Percentiles rank a stretch among this genome's conserved stretches.
Conservation (phyloP, 192 early-diverging fungal species). For the Backusella liffmaniae region DNA sequence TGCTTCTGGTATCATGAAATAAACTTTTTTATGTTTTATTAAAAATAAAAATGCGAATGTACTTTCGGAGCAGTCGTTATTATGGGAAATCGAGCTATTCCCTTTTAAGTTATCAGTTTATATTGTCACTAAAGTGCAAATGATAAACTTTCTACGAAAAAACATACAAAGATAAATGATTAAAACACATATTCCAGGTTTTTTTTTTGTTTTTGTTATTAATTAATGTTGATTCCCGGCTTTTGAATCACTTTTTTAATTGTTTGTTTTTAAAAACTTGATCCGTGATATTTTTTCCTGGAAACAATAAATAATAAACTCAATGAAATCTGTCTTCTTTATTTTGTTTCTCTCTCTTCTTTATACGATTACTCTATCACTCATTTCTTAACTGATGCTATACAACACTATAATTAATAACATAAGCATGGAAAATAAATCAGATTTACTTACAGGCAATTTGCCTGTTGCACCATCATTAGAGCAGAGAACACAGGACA, state of each 20-base stretch:
- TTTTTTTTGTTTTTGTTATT: background rate
- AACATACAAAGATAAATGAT: background rate
- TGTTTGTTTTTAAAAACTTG: background rate
- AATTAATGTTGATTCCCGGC: background rate
- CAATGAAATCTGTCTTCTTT: background rate
- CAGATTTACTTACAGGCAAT: background rate
- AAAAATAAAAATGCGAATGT: background rate
- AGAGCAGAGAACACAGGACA: background rate
- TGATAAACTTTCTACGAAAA: background rate
- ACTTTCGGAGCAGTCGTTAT: background rate
- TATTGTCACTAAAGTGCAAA: background rate
- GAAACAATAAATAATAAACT: background rate
- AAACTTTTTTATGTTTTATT: background rate
- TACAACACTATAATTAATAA: background rate
- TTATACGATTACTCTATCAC: background rate
- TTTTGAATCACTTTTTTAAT: background rate
- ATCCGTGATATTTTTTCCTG: background rate
- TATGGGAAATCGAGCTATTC: background rate
- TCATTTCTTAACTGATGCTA: background rate
- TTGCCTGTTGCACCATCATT: background rate
- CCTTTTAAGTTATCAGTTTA: background rate
- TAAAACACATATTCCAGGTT: background rate
- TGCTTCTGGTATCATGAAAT: conserved; percentile 25
- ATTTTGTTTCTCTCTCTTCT: background rate
- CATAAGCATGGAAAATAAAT: background rate